Evolutionary conservation across 1,284 basidiomycete genomes (phyloP), one percentile per base, ranked within the genome.

Genomic region (Heimioporus punctisporus): DNA sequence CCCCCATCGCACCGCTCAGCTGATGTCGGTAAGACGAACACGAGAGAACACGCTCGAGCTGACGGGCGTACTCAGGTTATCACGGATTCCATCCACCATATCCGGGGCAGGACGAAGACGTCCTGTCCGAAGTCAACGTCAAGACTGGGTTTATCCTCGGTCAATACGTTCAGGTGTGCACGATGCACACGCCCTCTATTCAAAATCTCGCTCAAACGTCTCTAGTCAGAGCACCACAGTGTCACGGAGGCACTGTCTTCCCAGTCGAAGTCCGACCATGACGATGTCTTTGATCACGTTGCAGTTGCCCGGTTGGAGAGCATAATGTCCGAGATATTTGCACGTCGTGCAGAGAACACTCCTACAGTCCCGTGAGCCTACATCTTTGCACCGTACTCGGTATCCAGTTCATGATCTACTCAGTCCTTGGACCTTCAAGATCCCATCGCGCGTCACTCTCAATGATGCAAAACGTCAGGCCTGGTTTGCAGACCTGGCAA

Each of bases 401-500:
- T 19, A 15, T 28, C 28, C 25, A 23, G 23, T 40, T 63, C 31
- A 61, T 6, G 24, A 39, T 8, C 3, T 23, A 44, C 30, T 14
- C 63, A 95, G 93, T 7, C 64, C 84, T 21, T 85, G 88, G 23
- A 81, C 88, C 0, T 97, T 95, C 72, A 90, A 90, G 44, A 84
- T 96, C 53, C 95, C 94, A 0, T 86, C 88, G 5, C 80, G 97
- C 58, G 94, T 96, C 6, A 97, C 95, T 2, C 80, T 96, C 41
- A 97, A 95, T 64, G 95, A 98, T 62, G 76, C 85, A 14, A 96
- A 95, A 69, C 86, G 94, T 7, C 84, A 90, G 60, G 82, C 91
- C 21, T 99, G 96, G 88, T 90, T 98, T 64, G 82, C 85, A 12
- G 97, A 98, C 63, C 84, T 99, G 19, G 93, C 95, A 17, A 91